phyloP scores from a whole-genome alignment of 768 basidiomycete genomes.

The Lactarius akahatsu region DNA sequence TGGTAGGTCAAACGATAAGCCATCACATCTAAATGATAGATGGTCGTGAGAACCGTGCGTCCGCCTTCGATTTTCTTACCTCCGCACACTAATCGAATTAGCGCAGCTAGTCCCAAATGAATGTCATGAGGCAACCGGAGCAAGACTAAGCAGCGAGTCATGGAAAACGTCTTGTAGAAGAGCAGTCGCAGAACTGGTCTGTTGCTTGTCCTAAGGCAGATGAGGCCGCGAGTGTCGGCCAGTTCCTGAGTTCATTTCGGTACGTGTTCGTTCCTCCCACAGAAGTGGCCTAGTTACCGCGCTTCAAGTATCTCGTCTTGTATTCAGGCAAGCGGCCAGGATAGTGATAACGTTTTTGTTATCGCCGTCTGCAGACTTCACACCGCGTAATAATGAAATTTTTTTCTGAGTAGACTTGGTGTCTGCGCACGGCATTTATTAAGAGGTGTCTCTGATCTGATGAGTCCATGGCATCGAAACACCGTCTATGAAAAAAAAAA shows the following conservation, averaged over 20 bases:
- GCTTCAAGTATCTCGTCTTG: neutral
- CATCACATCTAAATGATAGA: conserved; percentile 19
- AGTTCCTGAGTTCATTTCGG: neutral
- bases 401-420: neutral
- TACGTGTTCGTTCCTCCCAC: neutral
- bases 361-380: neutral
- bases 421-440: neutral
- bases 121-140: neutral
- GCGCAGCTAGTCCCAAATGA: neutral
- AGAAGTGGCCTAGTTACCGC: conserved; percentile 2
- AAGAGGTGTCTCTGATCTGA: conserved; percentile 3
- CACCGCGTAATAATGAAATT: neutral
- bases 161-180: neutral
- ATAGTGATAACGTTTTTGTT: neutral
- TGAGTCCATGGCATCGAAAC: neutral
- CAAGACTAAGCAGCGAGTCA: neutral
- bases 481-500: neutral
- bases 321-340: neutral
- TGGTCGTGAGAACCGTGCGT: conserved; percentile 16
- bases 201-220: neutral
- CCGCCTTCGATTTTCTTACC: neutral
- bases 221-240: neutral
- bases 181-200: neutral
- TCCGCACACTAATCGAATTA: conserved; percentile 2
- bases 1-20: neutral